Base-by-base conservation (phyloP, 441 rosid species). In the Melastoma candidum region DNA sequence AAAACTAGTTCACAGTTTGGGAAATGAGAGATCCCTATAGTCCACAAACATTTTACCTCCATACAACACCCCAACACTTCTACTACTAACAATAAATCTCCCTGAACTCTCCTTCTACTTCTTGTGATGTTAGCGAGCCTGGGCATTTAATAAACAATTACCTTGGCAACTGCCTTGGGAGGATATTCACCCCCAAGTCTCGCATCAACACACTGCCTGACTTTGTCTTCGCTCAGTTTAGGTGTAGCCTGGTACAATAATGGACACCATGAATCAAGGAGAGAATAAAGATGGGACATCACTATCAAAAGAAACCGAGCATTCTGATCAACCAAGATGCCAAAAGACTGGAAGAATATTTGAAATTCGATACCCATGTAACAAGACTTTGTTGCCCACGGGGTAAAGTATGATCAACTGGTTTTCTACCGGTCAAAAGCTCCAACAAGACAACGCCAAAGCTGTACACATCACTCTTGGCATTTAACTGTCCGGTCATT, bases 301-400 rank as follows among this genome's bases (percentile, higher is more conserved):
- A 17, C 22, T 17, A 32, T 2, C 39, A 10, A 12, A 41, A 12
- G 8, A 12, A 49, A 58, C 44, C 22, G 43, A 13, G 26, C 45
- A 45, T 17, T 27, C 47, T 39, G 25, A 56, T 3, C 25, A 44
- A 9, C 44, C 13, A 17, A 2, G 41, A 32, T 51, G 44, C 22
- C 1, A 24, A 47, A 17, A 24, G 27, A 46, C 46, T 5, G 12
- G 3, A 43, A 49, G 51, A n/a, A 32, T 1, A 17, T 10, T 12
- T 22, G 36, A 17, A 17, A 44, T 12, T 46, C 13, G 11, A 53
- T 74, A 80, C 89, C 85, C 89, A 77, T 68, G 82, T 80, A 46
- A 82, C 84, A 13, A 82, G 74, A 65, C 85, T 77, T 71, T 76
- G 89, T 64, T 75, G 85, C 39, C 77, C 77, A 53, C 79, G 77